Conservation (phyloP, 306 rosid genomes). For the Sesbania bispinosa region DNA sequence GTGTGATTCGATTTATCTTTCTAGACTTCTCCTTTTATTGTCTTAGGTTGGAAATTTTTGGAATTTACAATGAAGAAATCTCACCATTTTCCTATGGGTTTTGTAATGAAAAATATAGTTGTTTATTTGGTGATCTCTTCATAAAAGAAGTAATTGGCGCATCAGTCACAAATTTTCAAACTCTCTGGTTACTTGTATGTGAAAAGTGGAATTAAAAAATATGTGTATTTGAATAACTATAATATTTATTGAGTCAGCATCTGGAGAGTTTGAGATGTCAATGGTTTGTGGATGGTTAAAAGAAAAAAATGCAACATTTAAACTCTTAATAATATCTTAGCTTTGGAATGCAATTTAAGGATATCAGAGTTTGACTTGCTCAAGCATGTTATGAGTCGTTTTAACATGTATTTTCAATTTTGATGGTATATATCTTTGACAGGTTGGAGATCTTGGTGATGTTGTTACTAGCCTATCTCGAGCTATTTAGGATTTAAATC, state of each 20-base stretch:
- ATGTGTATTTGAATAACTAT: not conserved
- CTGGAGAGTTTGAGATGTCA: not conserved
- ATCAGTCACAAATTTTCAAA: not conserved
- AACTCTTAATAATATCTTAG: not conserved
- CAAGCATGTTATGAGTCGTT: not conserved
- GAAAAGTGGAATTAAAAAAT: not conserved
- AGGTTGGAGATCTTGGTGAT: constrained; percentile 98
- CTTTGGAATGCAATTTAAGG: not conserved
- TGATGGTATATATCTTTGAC: constrained; percentile 18
- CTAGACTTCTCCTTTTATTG: not conserved
- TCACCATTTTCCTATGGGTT: not conserved
- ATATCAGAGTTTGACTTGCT: not conserved
- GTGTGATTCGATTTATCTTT: too few species aligned
- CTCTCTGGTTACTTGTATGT: not conserved
- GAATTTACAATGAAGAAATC: not conserved
- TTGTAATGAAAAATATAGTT: not conserved
- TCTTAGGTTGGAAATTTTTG: not conserved
- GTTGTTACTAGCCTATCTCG: constrained; percentile 86
- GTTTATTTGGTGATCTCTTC: not conserved
- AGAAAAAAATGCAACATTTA: not conserved
- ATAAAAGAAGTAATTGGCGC: not conserved
- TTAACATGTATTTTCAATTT: not conserved
- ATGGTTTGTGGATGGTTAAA: not conserved
- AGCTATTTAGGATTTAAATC: constrained; percentile 80
- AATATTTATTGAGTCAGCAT: not conserved